Evolutionary conservation across 306 rosid genomes (phyloP), one percentile per base, ranked within the genome.

Genomic region (Begonia fuchsioides): DNA sequence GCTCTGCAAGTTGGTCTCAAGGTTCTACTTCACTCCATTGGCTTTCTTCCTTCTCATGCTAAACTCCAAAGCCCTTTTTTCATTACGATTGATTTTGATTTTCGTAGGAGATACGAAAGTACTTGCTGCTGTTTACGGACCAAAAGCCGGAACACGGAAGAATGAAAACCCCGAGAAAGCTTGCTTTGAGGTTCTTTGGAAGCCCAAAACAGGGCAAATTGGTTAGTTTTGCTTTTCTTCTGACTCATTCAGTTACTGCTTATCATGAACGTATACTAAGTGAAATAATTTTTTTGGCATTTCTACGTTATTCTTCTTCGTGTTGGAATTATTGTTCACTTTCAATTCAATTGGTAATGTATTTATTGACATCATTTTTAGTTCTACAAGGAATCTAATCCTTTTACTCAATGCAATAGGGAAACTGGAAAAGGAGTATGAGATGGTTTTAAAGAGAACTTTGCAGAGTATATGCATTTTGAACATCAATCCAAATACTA

Each of bases 141-240:
- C 93, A 43, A 88, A 78, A 68, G 90, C 84, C 0, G 93, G 97
- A 49, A 79, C 83, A 12, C 81, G 66, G 82, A 88, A 84, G 82
- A 81, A 76, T 43, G 97, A 88, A 52, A 84, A 81, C 67, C 93
- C 97, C 0, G 93, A 84, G 62, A 88, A 76, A 54, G 90, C 95
- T 57, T 88, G 80, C 60, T 58, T 88, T 74, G 97, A 88, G 65
- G 78, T 88, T 66, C 72, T 88, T 72, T 88, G 95, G 97, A 88
- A 88, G 60, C 87, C 93, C 10, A 84, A 76, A 58, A 81, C 97
- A 12, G 97, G 97, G 50, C 90, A 81, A n/a, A 74, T 69, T 62
- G 90, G 94, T 83, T 38, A 47, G 56, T 11, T 39, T 13, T 1
- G 19, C 6, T 52, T n/a, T n/a, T n/a, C n/a, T n/a, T n/a, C n/a